phyloP scores from a whole-genome alignment of 805 yeast species.

The Myxozyma kluyveri region DNA sequence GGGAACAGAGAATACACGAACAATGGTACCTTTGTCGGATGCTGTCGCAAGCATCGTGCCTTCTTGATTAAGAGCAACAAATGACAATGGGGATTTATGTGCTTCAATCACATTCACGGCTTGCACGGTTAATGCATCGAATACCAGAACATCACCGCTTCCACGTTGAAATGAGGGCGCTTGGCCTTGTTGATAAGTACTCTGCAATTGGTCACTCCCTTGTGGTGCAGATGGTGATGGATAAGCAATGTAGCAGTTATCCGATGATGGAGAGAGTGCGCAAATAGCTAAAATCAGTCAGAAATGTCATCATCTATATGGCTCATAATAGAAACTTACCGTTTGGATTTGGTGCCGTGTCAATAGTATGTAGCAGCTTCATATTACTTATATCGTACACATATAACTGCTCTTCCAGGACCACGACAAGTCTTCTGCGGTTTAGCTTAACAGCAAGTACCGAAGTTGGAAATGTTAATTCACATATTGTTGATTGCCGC shows the following conservation, averaged over 20 bases:
- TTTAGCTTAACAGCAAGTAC: slow-evolving; percentile 74
- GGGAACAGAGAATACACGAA: slow-evolving; percentile 71
- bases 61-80: slow-evolving; percentile 64
- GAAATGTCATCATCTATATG: not conserved
- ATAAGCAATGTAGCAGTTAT: slow-evolving; percentile 52
- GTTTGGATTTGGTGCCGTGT: slow-evolving; percentile 49
- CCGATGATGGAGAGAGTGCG: slow-evolving; percentile 42
- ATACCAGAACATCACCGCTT: slow-evolving; percentile 69
- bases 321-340: slow-evolving; percentile 29
- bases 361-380: slow-evolving; percentile 71
- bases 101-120: slow-evolving; percentile 83
- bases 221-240: slow-evolving; percentile 56
- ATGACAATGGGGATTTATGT: slow-evolving; percentile 73
- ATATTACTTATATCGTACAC: slow-evolving; percentile 89
- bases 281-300: slow-evolving; percentile 37
- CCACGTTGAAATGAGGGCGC: slow-evolving; percentile 23
- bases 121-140: slow-evolving; percentile 68
- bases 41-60: slow-evolving; percentile 86
- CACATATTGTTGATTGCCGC: slow-evolving; percentile 73
- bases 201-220: slow-evolving; percentile 16
- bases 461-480: slow-evolving; percentile 76
- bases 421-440: slow-evolving; percentile 74
- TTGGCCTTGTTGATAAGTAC: slow-evolving; percentile 13
- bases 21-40: slow-evolving; percentile 83
- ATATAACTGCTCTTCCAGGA: slow-evolving; percentile 74